These are phyloP conservation scores for Acacia melanoxylon DNA, from an alignment of 306 rosid species.

Conservation along the genomic window DNA sequence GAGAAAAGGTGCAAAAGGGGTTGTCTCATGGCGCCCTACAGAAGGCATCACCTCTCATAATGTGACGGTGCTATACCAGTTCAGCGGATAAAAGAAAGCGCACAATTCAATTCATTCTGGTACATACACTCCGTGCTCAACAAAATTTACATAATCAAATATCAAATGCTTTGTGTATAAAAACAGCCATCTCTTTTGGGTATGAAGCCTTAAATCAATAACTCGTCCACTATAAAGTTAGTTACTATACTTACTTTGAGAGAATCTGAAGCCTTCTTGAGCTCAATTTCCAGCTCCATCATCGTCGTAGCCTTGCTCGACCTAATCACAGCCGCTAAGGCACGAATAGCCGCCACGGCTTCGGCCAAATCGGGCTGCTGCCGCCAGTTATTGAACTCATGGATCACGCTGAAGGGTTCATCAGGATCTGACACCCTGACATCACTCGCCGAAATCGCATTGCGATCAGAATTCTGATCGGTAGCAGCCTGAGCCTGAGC, in stretches of 20 bases:
- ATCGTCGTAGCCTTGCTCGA: constrained; percentile 79
- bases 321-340: constrained; percentile 81
- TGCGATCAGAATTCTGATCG: constrained; percentile 34
- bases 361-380: constrained; percentile 93
- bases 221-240: neutral
- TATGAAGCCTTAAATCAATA: neutral
- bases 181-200: neutral
- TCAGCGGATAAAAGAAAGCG: neutral
- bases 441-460: constrained; percentile 5
- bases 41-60: neutral
- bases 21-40: neutral
- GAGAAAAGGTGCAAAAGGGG: neutral
- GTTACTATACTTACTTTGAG: constrained; percentile 54
- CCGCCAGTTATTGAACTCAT: constrained; percentile 84
- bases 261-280: constrained; percentile 88
- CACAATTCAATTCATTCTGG: neutral
- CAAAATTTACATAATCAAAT: neutral
- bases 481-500: constrained; percentile 90
- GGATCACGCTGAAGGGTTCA: constrained; percentile 68
- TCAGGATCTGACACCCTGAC: constrained; percentile 9
- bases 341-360: constrained; percentile 95
- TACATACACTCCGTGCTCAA: neutral
- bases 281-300: constrained; percentile 93
- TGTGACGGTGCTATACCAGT: neutral
- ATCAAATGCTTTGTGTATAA: neutral